Conservation (phyloP, 768 basidiomycete species). For the Arthromyces matolae region DNA sequence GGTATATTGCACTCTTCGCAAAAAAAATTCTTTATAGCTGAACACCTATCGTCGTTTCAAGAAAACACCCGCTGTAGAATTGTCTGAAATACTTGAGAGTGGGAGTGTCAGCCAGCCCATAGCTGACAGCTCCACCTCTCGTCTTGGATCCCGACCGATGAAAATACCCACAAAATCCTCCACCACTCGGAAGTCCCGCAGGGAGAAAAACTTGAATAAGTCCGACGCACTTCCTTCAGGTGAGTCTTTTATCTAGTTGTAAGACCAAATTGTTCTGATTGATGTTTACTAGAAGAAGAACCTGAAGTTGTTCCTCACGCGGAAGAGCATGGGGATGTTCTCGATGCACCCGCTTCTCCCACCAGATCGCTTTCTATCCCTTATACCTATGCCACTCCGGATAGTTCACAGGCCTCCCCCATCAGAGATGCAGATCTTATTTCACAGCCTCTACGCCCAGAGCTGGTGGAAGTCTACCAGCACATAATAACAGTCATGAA, state of each 20-base stretch:
- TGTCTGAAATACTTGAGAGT: no score
- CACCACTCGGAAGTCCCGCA: no score
- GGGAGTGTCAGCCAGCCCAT: no score
- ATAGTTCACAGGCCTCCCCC: conserved; percentile 13
- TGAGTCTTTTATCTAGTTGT: no score
- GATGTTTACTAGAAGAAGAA: not conserved
- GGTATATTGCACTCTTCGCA: not conserved
- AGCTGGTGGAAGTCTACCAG: conserved; percentile 6
- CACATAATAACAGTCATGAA: conserved; percentile 16
- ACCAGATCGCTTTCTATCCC: not conserved
- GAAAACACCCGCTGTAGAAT: no score
- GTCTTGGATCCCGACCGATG: no score
- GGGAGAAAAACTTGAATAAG: no score
- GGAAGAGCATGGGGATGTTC: not conserved
- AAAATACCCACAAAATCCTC: no score
- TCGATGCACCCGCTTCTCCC: not conserved
- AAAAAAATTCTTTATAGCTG: not conserved
- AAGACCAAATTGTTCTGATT: no score
- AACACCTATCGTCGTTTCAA: no score
- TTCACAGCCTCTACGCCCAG: not conserved
- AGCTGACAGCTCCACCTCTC: no score
- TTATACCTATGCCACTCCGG: conserved; percentile 14
- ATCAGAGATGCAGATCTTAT: not conserved
- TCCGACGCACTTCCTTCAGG: no score
- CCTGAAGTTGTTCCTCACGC: not conserved